A percentile compares a stretch with the other conserved stretches of the same genome.
Evolutionary conservation across 352 stramenopile genomes (phyloP).

Genomic region (Pythium phragmiticola): DNA sequence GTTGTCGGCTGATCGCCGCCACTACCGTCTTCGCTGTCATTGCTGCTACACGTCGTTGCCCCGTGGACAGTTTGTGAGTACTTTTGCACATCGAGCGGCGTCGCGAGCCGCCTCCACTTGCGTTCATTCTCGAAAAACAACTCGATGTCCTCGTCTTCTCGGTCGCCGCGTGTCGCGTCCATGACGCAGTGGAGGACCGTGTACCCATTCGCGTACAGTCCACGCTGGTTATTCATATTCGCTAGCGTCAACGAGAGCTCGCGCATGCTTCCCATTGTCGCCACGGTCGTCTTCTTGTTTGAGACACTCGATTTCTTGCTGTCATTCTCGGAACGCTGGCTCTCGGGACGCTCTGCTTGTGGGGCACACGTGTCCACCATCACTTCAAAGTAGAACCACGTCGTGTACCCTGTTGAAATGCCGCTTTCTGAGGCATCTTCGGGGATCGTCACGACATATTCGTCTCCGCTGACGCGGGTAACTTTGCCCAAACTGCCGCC

Average conservation of each 20-base stretch:
- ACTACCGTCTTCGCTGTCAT: background rate
- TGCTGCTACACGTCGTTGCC: background rate
- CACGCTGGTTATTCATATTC: conserved; percentile 47
- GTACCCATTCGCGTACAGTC: conserved; percentile 39
- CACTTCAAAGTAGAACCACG: conserved; percentile 50
- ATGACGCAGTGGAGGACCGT: conserved; percentile 31
- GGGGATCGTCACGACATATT: conserved; percentile 40
- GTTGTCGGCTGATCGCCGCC: too few species aligned
- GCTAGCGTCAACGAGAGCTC: conserved; percentile 31
- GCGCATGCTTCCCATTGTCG: conserved; percentile 8
- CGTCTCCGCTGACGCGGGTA: conserved; percentile 5
- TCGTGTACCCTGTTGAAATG: conserved; percentile 43
- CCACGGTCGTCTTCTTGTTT: background rate
- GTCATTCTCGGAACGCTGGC: background rate
- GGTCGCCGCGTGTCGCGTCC: conserved; percentile 9
- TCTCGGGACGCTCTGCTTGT: background rate
- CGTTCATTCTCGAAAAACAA: conserved; percentile 33
- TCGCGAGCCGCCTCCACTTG: conserved; percentile 36
- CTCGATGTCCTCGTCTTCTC: conserved; percentile 13
- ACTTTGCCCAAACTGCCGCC: conserved; percentile 34
- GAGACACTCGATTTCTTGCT: background rate
- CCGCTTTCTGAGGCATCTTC: conserved; percentile 41
- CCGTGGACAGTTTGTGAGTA: conserved; percentile 13
- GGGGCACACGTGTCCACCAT: background rate
- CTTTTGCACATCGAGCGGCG: conserved; percentile 42